Base-by-base conservation (phyloP, 1,139 yeast genomes). In the Nakaseomyces kungkrabaensis region DNA sequence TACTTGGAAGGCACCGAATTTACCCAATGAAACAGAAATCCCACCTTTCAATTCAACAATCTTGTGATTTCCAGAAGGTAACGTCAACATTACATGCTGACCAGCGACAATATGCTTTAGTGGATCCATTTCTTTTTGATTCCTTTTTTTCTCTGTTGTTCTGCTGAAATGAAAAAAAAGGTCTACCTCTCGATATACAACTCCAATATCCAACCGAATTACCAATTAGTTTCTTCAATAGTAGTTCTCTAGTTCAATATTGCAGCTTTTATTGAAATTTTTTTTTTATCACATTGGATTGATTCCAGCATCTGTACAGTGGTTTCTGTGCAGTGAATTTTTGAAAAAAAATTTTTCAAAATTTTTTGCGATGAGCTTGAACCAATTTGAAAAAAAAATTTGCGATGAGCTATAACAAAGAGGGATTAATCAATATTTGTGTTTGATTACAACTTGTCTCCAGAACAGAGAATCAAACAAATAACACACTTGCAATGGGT, bases 1-100 rank as follows among this genome's bases (percentile, higher is more conserved):
- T 4, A 85, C 88, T 43, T 76, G 72, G 66, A 94, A 92, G 1
- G 82, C 72, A 7, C 98, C 99, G 68, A 92, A 94, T 66, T 92
- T 92, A 1, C 98, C 98, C 56, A 94, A 71, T 51, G 80, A 79
- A 13, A 92, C 74, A 6, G 76, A 65, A 0, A 82, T 79, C 36
- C 78, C 81, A 2, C 78, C 74, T 47, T 73, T 75, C 51, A 89
- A 69, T 58, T 82, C 80, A 24, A 85, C 81, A 37, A 89, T 74
- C 62, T 85, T 85, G 60, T 82, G 67, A 50, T 86, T 85, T 49
- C 82, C 86, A 1, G 96, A 87, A 1, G 97, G 97, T 51, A 89
- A 72, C 48, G 82, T 75, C 40, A 92, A 68, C 59, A 90, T 71
- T 0, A 82, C 87, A 52, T 67, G 65, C 43, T 66, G 68, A 40